Evolutionary conservation across 768 basidiomycete species (phyloP), one percentile per base, ranked within the genome.

Genomic region (Kwoniella dejecticola): DNA sequence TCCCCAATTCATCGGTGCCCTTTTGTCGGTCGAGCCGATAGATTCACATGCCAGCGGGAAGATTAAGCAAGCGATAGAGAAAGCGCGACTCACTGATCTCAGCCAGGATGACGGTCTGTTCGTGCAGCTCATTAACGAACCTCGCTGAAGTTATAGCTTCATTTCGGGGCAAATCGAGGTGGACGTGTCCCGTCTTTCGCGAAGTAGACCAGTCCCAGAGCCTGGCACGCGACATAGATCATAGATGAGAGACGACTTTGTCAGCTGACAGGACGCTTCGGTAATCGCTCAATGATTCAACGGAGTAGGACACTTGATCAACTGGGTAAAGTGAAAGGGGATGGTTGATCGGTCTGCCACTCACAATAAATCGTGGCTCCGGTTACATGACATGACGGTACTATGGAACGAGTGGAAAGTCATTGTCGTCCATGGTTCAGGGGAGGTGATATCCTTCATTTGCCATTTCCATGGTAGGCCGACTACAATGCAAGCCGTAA

Each of bases 61-160:
- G n/a, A n/a, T n/a, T n/a, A n/a, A n/a, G n/a, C n/a, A n/a, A n/a
- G n/a, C n/a, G n/a, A 23, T n/a, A 27, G 11, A 23, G 36, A 48
- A 19, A 21, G 0, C 29, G 2, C 12, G 1, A 66, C 72, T 42
- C 40, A 72, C 69, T 73, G 42, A 71, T 69, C 36, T 73, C 74
- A 3, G 74, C 68, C 10, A 73, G 29, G 10, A 71, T 66, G 36
- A 70, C 62, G 23, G 52, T 69, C 3, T 64, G 53, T 41, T 68
- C 67, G 41, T 71, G 67, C 8, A 76, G 67, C 62, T 76, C 74
- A 41, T 76, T 71, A 36, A 76, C 64, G 61, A 76, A 73, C 21
- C 67, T 27, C 1, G 66, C 69, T 0, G 62, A 66, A 3, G 59
- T 66, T 59, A 76, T 66, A 17, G 47, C 29, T 15, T 47, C 38